phyloP scores from a whole-genome alignment of 1,284 basidiomycete genomes.

The Papiliotrema fonsecae region DNA sequence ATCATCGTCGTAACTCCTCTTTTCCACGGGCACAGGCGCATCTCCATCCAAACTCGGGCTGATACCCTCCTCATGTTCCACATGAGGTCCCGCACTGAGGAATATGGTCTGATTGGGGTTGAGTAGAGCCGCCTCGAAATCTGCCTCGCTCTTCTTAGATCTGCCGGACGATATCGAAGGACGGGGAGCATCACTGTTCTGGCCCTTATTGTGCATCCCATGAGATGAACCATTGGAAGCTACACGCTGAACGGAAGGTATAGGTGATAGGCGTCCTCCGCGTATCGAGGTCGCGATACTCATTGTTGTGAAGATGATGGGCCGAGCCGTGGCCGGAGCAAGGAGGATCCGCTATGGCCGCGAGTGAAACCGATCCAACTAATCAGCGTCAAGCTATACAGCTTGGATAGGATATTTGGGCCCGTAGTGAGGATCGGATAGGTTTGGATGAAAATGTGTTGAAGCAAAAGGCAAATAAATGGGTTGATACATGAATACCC shows the following conservation, averaged over 20 bases:
- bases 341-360: too few relatives aligned
- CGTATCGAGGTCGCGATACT: too few relatives aligned
- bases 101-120: constrained; percentile 30
- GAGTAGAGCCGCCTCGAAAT: constrained; percentile 35
- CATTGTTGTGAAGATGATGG: too few relatives aligned
- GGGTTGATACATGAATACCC: too few relatives aligned
- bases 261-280: neutral
- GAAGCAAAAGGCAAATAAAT: too few relatives aligned
- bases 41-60: constrained; percentile 7
- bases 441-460: too few relatives aligned
- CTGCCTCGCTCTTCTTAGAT: constrained; percentile 20
- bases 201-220: neutral
- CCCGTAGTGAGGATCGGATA: too few relatives aligned
- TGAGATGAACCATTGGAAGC: neutral
- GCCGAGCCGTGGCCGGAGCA: too few relatives aligned
- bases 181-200: constrained; percentile 6
- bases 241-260: neutral
- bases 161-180: constrained; percentile 26
- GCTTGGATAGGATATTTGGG: too few relatives aligned
- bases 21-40: constrained; percentile 18
- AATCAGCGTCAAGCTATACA: too few relatives aligned
- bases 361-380: too few relatives aligned
- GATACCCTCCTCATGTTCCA: constrained; percentile 9
- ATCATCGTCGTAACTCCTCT: constrained; percentile 32
- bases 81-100: constrained; percentile 18